phyloP scores from a whole-genome alignment of 2,329 filamentous ascomycete species.

The Fusarium veterinarium region DNA sequence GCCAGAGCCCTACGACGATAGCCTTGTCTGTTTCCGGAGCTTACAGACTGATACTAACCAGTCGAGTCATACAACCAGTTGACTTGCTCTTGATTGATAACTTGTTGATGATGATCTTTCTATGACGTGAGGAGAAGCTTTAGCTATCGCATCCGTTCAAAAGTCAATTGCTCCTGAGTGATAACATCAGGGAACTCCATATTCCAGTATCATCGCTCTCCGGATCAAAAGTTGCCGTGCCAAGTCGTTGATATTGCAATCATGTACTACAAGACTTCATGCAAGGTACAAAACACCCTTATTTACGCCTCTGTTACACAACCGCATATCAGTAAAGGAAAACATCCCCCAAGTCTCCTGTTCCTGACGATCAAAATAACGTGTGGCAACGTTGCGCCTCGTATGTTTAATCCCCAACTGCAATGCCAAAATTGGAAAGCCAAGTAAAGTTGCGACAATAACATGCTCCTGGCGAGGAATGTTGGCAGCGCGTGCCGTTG shows the following conservation, averaged over 20 bases:
- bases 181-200: background rate
- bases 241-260: conserved; percentile 3
- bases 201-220: background rate
- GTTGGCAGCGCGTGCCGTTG: conserved; percentile 9
- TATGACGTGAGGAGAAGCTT: background rate
- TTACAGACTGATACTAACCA: background rate
- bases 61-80: background rate
- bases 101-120: background rate
- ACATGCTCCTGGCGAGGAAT: conserved; percentile 7
- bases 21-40: background rate
- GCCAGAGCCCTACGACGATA: background rate
- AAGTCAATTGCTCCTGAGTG: background rate
- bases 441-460: background rate
- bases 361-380: conserved; percentile 28
- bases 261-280: background rate
- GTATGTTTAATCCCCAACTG: background rate
- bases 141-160: background rate
- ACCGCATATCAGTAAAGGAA: background rate
- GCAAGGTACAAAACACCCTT: background rate
- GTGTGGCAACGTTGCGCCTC: background rate
- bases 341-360: background rate
- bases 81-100: background rate
- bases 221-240: conserved; percentile 5
- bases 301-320: conserved; percentile 10
- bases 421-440: background rate